Percentiles rank a stretch among this genome's conserved stretches.
Conservation (phyloP, 345 rosid genomes). For the Euphorbia tirucalli region DNA sequence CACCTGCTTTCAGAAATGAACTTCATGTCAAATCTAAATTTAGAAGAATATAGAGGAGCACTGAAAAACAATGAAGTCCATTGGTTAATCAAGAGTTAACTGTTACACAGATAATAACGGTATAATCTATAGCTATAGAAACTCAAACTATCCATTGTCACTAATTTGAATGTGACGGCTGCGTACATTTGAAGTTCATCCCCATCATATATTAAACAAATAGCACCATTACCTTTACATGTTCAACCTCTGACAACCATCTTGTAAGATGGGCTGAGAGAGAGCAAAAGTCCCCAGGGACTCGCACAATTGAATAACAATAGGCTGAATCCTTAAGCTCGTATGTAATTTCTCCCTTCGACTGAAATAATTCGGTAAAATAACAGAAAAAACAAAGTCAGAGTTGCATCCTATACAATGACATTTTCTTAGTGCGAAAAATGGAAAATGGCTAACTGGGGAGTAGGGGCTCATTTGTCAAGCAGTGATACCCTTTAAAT, state of each 20-base stretch:
- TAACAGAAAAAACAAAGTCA: constrained; percentile 10
- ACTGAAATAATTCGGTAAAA: constrained; percentile 40
- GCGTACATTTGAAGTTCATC: background rate
- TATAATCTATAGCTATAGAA: background rate
- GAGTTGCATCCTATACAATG: background rate
- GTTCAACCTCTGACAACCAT: constrained; percentile 81
- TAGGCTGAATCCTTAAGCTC: constrained; percentile 76
- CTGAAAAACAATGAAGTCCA: background rate
- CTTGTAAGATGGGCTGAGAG: constrained; percentile 61
- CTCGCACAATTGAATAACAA: constrained; percentile 56
- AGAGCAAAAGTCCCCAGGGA: constrained; percentile 61
- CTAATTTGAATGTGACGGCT: background rate
- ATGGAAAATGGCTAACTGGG: background rate
- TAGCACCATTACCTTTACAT: constrained; percentile 56
- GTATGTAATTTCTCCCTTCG: constrained; percentile 80
- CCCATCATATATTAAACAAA: constrained; percentile 13
- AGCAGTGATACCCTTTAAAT: background rate
- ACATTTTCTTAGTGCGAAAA: background rate
- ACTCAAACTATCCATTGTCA: background rate
- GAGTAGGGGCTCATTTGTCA: background rate
- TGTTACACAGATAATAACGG: background rate
- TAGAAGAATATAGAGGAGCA: constrained; percentile 8
- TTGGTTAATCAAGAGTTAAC: background rate
- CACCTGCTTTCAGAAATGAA: constrained; percentile 34
- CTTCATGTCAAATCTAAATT: constrained; percentile 3